phyloP scores from a whole-genome alignment of 2,329 filamentous ascomycete species.

The Esteya vermicola region DNA sequence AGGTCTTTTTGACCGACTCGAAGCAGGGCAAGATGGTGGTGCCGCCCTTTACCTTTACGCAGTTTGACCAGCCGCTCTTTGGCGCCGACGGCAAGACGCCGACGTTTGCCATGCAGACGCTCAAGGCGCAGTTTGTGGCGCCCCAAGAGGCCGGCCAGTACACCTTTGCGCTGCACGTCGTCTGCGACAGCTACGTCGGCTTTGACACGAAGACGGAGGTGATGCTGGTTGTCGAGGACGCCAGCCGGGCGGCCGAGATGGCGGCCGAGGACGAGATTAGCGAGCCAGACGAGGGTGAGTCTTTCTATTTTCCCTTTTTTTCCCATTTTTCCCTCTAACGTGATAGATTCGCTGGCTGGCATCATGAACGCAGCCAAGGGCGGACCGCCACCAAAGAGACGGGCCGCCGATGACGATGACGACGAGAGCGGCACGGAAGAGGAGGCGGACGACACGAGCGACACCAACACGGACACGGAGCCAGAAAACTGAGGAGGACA shows the following conservation, averaged over 20 bases:
- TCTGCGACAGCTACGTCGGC: conserved; percentile 91
- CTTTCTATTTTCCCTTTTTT: not conserved
- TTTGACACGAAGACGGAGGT: conserved; percentile 90
- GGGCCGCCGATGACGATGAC: conserved; percentile 42
- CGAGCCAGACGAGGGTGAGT: conserved; percentile 90
- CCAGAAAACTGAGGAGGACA: conserved; percentile 32
- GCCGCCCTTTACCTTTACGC: conserved; percentile 86
- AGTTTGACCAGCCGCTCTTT: conserved; percentile 82
- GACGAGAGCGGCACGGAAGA: conserved; percentile 78
- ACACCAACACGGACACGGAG: conserved; percentile 56
- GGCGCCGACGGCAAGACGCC: conserved; percentile 61
- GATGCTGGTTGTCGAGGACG: conserved; percentile 76
- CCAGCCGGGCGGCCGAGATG: conserved; percentile 68
- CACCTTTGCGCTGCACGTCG: conserved; percentile 83
- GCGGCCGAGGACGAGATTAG: conserved; percentile 88
- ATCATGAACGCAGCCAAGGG: conserved; percentile 83
- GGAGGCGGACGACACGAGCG: conserved; percentile 51
- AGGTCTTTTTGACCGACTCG: conserved; percentile 85
- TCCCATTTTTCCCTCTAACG: conserved; percentile 6
- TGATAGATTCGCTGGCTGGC: conserved; percentile 68
- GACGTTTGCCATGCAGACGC: conserved; percentile 87
- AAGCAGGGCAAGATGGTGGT: conserved; percentile 95
- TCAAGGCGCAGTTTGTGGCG: conserved; percentile 94
- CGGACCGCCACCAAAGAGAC: conserved; percentile 39
- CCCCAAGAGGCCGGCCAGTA: conserved; percentile 87